Evolutionary conservation across 495 filamentous ascomycete species (phyloP), one percentile per base, ranked within the genome.

Genomic region (Xylaria curta): DNA sequence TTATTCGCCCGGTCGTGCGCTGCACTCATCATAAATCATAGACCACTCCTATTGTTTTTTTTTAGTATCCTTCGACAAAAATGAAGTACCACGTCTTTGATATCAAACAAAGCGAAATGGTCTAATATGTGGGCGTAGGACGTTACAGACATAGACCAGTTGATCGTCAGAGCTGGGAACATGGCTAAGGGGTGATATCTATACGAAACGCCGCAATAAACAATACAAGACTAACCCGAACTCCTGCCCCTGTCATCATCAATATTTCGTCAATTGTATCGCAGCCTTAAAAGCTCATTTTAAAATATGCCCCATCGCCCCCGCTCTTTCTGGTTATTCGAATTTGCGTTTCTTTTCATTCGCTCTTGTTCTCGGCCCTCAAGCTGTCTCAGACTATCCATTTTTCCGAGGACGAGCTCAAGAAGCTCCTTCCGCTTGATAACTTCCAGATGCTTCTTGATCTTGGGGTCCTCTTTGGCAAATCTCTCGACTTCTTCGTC

Each of bases 331-430:
- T 79, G 74, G 24, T 66, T 64, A 33, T 56, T 63, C 38, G 73
- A 71, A 69, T 77, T 79, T 5, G 33, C 24, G n/a, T 62, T 64
- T 8, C 56, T 36, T 65, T 71, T 74, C 40, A 53, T 28, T 42
- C 76, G 64, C 3, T 80, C 79, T 12, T 69, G 72, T 46, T 81
- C 79, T 31, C 75, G 68, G n/a, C 80, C 81, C 73, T 97, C 94
- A 24, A 99, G 82, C 61, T 91, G 89, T 67, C 93, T 87, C 73
- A 99, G 83, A 46, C 91, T 90, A 75, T 98, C 93, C 85, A 98
- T 97, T 86, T 99, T 98, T 80, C 91, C 89, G 28, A 99, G 83
- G 13, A 95, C 96, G 66, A 97, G 83, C 82, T 98, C 95, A 1
- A 99, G 86, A 49, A 97, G 85, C 79, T 98, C 94, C 83, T 99